Evolutionary conservation across 1,284 basidiomycete genomes (phyloP), one percentile per base, ranked within the genome.

Genomic region (Apiotrichum brassicae): DNA sequence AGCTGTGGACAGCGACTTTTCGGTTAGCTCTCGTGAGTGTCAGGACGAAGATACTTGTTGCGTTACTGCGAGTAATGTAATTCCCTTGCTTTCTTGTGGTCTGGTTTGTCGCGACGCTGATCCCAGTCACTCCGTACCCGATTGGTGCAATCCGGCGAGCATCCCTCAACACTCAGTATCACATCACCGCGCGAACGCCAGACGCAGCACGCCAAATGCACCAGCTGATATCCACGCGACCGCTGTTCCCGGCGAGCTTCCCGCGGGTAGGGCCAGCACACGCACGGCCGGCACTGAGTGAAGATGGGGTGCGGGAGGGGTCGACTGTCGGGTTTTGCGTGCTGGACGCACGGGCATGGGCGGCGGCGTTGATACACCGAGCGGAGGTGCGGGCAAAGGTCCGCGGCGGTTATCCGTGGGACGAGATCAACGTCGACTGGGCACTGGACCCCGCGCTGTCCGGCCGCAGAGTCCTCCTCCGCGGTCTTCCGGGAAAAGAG

Each of bases 21-120:
- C 60, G 20, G 23, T 60, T 22, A 43, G 55, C 20, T 12, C 52
- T n/a, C 40, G 64, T 66, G 36, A 54, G 62, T 62, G 14, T 8
- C 9, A 14, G 14, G 28, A 30, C 28, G 28, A 8, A 30, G 28
- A n/a, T n/a, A n/a, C n/a, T n/a, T n/a, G n/a, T n/a, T n/a, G n/a
- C n/a, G n/a, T n/a, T n/a, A n/a, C n/a, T n/a, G n/a, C n/a, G n/a
- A n/a, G n/a, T n/a, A n/a, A n/a, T n/a, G n/a, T n/a, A n/a, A n/a
- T n/a, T n/a, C n/a, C n/a, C n/a, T n/a, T n/a, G n/a, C n/a, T n/a
- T n/a, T n/a, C n/a, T n/a, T n/a, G n/a, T 30, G 8, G 28, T 30
- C 28, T 30, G 28, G 28, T 12, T 23, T 22, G 37, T 22, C 19
- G 19, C 16, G 18, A 18, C 18, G 35, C 36, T 37, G 23, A 39